Conservation (phyloP, 257 asterid genomes). For the Agastache rugosa region DNA sequence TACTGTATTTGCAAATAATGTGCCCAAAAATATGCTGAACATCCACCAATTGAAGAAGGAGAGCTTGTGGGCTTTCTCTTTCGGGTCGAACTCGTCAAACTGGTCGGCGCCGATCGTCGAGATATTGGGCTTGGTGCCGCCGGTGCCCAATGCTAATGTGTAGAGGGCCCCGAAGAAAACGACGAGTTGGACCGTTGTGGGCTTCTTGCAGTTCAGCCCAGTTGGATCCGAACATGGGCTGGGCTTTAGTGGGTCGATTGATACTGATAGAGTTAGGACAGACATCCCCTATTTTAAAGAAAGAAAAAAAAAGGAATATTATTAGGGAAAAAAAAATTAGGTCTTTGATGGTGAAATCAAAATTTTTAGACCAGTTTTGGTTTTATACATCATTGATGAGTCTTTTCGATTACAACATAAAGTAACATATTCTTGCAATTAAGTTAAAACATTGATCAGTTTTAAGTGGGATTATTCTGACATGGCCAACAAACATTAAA, state of each 20-base stretch:
- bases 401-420: no score
- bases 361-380: no score
- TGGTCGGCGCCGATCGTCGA: slow-evolving; percentile 97
- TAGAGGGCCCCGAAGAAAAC: slow-evolving; percentile 81
- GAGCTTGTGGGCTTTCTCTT: slow-evolving; percentile 78
- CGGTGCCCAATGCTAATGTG: slow-evolving; percentile 78
- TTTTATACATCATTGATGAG: no score
- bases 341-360: neutral
- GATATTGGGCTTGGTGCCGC: slow-evolving; percentile 90
- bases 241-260: slow-evolving; percentile 72
- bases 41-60: slow-evolving; percentile 98
- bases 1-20: slow-evolving; percentile 79
- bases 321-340: no score
- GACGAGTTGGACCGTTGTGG: slow-evolving; percentile 61
- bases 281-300: slow-evolving; percentile 64
- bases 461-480: no score
- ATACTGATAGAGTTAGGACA: slow-evolving; percentile 68
- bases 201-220: slow-evolving; percentile 52
- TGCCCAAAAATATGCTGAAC: slow-evolving; percentile 84
- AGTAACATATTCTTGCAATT: no score
- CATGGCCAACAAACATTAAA: no score
- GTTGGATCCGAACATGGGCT: slow-evolving; percentile 59
- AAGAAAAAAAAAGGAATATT: no score
- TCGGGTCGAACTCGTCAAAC: slow-evolving; percentile 79
- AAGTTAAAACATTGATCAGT: no score